phyloP scores from a whole-genome alignment of 805 yeast species.

The Monosporozyma solicola region DNA sequence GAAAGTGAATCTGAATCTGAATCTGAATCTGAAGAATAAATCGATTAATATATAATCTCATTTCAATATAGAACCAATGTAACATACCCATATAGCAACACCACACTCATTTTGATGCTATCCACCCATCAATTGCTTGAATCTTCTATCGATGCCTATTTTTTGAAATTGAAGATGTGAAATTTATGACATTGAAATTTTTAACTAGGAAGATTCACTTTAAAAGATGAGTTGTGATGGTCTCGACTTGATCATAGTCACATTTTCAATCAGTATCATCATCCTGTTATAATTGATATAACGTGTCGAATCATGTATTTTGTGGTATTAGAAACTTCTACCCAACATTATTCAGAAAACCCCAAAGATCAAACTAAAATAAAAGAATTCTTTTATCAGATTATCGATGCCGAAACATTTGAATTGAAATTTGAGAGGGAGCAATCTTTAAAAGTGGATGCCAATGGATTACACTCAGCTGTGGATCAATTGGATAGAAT shows the following conservation, averaged over 20 bases:
- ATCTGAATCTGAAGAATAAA: not conserved
- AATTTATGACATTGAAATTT: not conserved
- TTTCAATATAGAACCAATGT: not conserved
- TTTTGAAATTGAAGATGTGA: not conserved
- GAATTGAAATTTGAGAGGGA: slow-evolving; percentile 29
- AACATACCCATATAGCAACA: not conserved
- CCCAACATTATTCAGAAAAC: slow-evolving; percentile 8
- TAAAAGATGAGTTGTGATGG: not conserved
- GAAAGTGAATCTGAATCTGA: slow-evolving; percentile 3
- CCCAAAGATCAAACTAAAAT: slow-evolving; percentile 59
- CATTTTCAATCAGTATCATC: not conserved
- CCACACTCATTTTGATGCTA: not conserved
- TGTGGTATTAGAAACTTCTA: slow-evolving; percentile 9
- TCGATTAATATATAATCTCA: not conserved
- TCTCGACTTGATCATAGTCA: not conserved
- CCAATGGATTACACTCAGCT: slow-evolving; percentile 58
- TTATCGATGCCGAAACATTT: slow-evolving; percentile 45
- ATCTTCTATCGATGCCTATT: not conserved
- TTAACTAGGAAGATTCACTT: not conserved
- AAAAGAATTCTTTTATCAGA: slow-evolving; percentile 58
- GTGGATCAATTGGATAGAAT: slow-evolving; percentile 43
- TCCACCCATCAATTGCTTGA: not conserved
- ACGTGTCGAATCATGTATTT: slow-evolving; percentile 6
- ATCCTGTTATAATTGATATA: not conserved
- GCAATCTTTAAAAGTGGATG: slow-evolving; percentile 42